A percentile compares a stretch with the other conserved stretches of the same genome.
Evolutionary conservation across 2,329 filamentous ascomycete genomes (phyloP).

Genomic region (Fusarium solani-melongenae): DNA sequence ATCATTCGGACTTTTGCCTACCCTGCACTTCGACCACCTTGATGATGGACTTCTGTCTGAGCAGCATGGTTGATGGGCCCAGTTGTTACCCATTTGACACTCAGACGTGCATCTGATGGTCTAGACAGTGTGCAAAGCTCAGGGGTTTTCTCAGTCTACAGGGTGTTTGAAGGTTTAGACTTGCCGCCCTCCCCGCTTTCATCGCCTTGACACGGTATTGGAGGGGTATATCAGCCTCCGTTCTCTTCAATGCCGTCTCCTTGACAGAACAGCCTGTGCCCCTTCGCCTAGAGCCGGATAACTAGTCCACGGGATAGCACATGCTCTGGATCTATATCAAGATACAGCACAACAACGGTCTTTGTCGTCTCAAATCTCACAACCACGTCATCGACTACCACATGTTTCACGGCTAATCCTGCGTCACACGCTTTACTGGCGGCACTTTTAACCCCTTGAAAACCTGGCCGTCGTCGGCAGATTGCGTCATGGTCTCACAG

Average conservation of each 20-base stretch:
- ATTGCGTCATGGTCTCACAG: slow-evolving; percentile 35
- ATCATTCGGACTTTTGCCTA: not conserved
- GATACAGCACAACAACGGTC: not conserved
- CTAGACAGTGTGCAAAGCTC: not conserved
- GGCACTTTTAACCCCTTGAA: slow-evolving; percentile 1
- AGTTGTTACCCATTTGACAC: not conserved
- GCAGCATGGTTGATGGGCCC: not conserved
- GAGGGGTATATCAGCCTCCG: not conserved
- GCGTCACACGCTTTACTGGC: slow-evolving; percentile 16
- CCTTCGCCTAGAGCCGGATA: not conserved
- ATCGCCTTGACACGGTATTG: not conserved
- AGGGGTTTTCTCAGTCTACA: not conserved
- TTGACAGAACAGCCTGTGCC: not conserved
- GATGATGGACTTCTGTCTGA: not conserved
- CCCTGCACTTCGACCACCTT: slow-evolving; percentile 5
- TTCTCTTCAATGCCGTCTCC: not conserved
- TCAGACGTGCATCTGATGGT: not conserved
- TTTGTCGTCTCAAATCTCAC: not conserved
- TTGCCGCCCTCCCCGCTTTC: not conserved
- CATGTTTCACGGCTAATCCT: not conserved
- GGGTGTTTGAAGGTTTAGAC: not conserved
- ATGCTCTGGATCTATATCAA: not conserved
- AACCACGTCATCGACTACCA: slow-evolving; percentile 9
- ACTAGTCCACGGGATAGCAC: not conserved
- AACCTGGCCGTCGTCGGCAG: slow-evolving; percentile 4